These are phyloP conservation scores for Picochlorum sp. DNA, from an alignment of 139 green algal species.

Conservation along the genomic window DNA sequence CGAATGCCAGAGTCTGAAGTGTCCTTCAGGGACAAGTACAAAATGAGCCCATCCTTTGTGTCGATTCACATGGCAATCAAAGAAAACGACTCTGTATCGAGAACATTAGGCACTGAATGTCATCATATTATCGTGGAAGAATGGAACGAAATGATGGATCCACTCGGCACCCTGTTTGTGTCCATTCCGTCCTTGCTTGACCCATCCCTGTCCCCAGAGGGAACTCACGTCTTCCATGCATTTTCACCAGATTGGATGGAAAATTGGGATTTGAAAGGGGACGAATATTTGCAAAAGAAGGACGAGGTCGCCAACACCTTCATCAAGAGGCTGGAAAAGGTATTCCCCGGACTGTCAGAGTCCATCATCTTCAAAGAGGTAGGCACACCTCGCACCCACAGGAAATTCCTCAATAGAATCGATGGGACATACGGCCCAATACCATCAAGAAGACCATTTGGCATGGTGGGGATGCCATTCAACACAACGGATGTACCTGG, in stretches of 20 bases:
- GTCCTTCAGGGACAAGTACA: conserved; percentile 64
- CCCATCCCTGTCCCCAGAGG: conserved; percentile 65
- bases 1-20: conserved; percentile 60
- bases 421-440: conserved; percentile 94
- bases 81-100: conserved; percentile 23
- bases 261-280: conserved; percentile 43
- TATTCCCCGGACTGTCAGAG: conserved; percentile 70
- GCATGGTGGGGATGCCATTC: conserved; percentile 94
- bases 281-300: conserved; percentile 69
- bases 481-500: conserved; percentile 70
- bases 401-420: conserved; percentile 74
- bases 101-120: conserved; percentile 64
- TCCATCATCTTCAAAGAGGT: conserved; percentile 54
- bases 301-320: conserved; percentile 60
- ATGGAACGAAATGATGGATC: conserved; percentile 76
- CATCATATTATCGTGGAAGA: conserved; percentile 94
- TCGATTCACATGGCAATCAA: conserved; percentile 84
- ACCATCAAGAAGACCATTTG: conserved; percentile 66
- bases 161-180: conserved; percentile 85
- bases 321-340: conserved; percentile 64
- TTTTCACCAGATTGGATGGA: conserved; percentile 97
- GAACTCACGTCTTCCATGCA: conserved; percentile 82
- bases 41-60: conserved; percentile 90
- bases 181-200: conserved; percentile 90
- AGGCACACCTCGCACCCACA: conserved; percentile 85